Evolutionary conservation across 805 yeast genomes (phyloP).

Genomic region (Metschnikowia baotianmanensis): DNA sequence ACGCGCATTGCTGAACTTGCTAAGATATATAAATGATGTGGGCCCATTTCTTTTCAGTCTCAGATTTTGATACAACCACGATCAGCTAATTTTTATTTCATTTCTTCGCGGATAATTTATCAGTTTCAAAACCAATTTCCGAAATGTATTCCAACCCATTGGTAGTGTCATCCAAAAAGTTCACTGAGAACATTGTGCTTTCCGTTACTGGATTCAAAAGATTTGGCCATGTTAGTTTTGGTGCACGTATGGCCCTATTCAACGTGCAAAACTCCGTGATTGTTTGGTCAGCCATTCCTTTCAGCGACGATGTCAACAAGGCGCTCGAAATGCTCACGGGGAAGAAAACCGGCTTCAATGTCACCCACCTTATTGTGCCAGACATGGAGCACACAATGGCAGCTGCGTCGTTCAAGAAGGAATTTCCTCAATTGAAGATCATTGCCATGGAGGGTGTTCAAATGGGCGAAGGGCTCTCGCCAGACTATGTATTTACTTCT

Average conservation of each 20-base stretch:
- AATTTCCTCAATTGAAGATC: slow-evolving; percentile 49
- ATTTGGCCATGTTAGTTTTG: slow-evolving; percentile 32
- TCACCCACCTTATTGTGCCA: slow-evolving; percentile 56
- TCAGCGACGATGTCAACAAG: slow-evolving; percentile 43
- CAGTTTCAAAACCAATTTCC: background rate
- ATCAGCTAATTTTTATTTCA: too few species aligned
- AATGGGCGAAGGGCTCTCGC: slow-evolving; percentile 28
- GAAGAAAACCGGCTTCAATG: slow-evolving; percentile 31
- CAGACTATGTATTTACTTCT: slow-evolving; percentile 42
- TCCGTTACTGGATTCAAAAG: slow-evolving; percentile 36
- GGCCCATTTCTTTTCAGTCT: too few species aligned
- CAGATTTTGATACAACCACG: background rate
- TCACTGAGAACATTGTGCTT: slow-evolving; percentile 35
- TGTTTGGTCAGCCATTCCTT: slow-evolving; percentile 61
- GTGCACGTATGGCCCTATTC: slow-evolving; percentile 43
- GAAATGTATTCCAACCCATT: slow-evolving; percentile 32
- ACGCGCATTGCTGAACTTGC: too few species aligned
- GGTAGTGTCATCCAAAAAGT: slow-evolving; percentile 28
- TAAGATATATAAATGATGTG: too few species aligned
- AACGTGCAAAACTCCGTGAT: slow-evolving; percentile 24
- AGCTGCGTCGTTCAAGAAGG: slow-evolving; percentile 48
- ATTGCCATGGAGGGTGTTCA: slow-evolving; percentile 49
- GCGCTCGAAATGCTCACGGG: slow-evolving; percentile 35
- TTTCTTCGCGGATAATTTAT: background rate
- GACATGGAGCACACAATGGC: slow-evolving; percentile 68